Evolutionary conservation across 2,329 filamentous ascomycete genomes (phyloP).

Genomic region (Stachybotrys chlorohalonatus): DNA sequence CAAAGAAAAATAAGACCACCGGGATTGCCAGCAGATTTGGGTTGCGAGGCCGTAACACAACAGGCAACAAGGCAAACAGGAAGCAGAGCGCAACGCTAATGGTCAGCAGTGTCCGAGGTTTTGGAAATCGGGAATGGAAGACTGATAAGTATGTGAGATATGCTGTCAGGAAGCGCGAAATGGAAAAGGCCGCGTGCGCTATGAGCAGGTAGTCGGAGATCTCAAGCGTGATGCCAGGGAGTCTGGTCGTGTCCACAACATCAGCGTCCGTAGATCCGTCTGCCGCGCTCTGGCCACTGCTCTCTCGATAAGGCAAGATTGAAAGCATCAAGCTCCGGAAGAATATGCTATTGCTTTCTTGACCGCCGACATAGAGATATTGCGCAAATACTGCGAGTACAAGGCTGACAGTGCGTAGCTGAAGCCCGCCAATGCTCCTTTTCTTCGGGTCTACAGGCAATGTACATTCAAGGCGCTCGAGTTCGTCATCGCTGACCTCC

Average conservation of each 20-base stretch:
- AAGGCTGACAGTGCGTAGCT: constrained; percentile 48
- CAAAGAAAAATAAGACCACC: constrained; percentile 64
- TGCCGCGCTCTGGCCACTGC: constrained; percentile 10
- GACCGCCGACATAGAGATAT: constrained; percentile 70
- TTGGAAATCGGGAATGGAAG: constrained; percentile 40
- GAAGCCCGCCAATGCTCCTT: constrained; percentile 37
- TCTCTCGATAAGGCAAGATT: constrained; percentile 20
- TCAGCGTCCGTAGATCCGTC: constrained; percentile 12
- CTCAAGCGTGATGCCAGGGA: constrained; percentile 40
- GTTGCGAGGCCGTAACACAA: constrained; percentile 33
- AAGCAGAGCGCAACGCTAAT: constrained; percentile 53
- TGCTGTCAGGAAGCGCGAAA: constrained; percentile 62
- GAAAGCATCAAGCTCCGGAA: constrained; percentile 43
- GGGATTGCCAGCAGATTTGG: constrained; percentile 48
- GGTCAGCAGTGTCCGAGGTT: constrained; percentile 61
- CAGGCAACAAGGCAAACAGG: constrained; percentile 40
- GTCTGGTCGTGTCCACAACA: constrained; percentile 6
- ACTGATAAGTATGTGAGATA: constrained; percentile 51
- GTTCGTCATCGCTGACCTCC: constrained; percentile 47
- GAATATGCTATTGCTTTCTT: constrained; percentile 56
- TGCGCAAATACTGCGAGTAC: constrained; percentile 66
- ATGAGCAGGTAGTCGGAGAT: constrained; percentile 61
- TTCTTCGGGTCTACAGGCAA: constrained; percentile 43
- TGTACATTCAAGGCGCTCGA: constrained; percentile 36
- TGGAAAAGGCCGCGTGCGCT: constrained; percentile 62